Conservation (phyloP, 768 basidiomycete species). For the Ramaria sp. region DNA sequence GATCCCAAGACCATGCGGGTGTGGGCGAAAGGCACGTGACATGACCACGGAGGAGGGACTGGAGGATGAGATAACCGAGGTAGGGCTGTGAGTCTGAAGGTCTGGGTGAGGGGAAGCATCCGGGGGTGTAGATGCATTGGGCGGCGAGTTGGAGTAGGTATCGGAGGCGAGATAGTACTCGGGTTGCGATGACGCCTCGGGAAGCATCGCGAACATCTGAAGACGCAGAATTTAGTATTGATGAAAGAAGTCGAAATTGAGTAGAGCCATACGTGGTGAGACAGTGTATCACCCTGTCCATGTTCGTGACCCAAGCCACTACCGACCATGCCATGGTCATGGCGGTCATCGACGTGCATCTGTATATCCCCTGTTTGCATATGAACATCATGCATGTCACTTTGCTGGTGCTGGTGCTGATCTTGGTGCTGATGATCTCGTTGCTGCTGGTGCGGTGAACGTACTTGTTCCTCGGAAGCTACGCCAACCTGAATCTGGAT, state of each 20-base stretch:
- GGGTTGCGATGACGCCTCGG: background rate
- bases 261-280: background rate
- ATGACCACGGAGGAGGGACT: background rate
- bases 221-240: background rate
- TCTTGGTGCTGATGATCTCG: background rate
- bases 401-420: conserved; percentile 1
- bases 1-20: background rate
- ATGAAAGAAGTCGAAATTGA: background rate
- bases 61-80: background rate
- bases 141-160: conserved; percentile 3
- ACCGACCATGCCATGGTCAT: background rate
- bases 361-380: conserved; percentile 8
- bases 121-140: background rate
- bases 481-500: conserved; percentile 3
- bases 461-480: background rate
- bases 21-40: conserved; percentile 3
- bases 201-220: conserved; percentile 4
- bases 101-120: conserved; percentile 6
- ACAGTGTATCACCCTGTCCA: background rate
- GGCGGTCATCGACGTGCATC: conserved; percentile 4
- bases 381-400: conserved; percentile 8
- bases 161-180: conserved; percentile 3
- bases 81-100: conserved; percentile 4
- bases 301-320: conserved; percentile 3
- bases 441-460: conserved; percentile 2